phyloP scores from a whole-genome alignment of 805 yeast species.

The Candida insectorum region DNA sequence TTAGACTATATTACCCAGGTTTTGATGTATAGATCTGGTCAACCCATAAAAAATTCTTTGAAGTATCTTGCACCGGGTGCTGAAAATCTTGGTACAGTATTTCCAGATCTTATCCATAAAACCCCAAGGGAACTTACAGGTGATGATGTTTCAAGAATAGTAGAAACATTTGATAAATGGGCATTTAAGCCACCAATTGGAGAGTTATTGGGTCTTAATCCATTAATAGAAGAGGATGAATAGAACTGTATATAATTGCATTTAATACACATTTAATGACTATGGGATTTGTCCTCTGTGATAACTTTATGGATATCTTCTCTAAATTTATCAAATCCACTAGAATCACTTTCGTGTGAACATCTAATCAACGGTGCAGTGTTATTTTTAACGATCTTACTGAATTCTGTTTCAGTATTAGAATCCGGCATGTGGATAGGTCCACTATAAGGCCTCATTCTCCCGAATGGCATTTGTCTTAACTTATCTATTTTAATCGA shows the following conservation, averaged over 20 bases:
- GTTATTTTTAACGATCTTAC: too few relatives aligned
- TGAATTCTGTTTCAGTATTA: too few relatives aligned
- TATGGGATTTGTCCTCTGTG: too few relatives aligned
- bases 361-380: constrained; percentile 1
- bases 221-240: constrained; percentile 7
- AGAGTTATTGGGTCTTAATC: constrained; percentile 16
- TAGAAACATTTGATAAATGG: constrained; percentile 63
- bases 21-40: constrained; percentile 44
- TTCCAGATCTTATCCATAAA: constrained; percentile 35
- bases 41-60: constrained; percentile 41
- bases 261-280: background rate
- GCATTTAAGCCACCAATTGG: constrained; percentile 70
- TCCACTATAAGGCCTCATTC: constrained; percentile 1
- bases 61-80: constrained; percentile 82
- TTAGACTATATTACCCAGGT: constrained; percentile 68
- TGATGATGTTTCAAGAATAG: constrained; percentile 53
- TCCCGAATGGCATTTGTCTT: background rate
- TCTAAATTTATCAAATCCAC: too few relatives aligned
- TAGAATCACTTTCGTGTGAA: constrained; percentile 5
- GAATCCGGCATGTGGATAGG: too few relatives aligned
- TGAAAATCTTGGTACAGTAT: constrained; percentile 40
- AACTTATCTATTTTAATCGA: too few relatives aligned
- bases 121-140: constrained; percentile 46
- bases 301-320: too few relatives aligned
- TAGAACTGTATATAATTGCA: background rate